Evolutionary conservation across 805 yeast species (phyloP), one percentile per base, ranked within the genome.

Genomic region (Ogataea salicorniae): DNA sequence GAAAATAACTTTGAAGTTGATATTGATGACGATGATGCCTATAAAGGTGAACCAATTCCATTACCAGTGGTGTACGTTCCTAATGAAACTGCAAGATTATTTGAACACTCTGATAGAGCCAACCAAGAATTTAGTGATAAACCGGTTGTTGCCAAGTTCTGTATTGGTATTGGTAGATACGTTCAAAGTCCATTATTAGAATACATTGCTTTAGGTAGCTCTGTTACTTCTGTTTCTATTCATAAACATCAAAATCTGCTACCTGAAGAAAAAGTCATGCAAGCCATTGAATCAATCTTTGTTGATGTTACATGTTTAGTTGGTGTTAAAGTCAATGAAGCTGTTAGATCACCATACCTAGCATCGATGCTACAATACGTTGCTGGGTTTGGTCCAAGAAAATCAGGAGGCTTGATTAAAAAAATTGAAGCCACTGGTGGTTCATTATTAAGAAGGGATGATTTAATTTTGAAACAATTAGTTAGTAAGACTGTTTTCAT

Each of bases 301-400:
- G 97, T 94, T 41, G 99, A 94, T 67, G 81, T 85, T 50, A 87
- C 87, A 14, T 90, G 92, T 64, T 72, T 88, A 72, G 95, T 87
- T 45, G 99, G 99, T 60, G 87, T 92, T 26, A 97, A 92, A 56
- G 83, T 94, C 59, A 92, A 94, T 59, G 91, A 84, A 52, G 96
- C 97, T 7, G 83, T 89, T 6, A 73, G 89, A 49, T 87, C 86
- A 47, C 72, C 81, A 1, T 87, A 88, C 59, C 68, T 80, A 50
- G 87, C 96, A 3, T 77, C 79, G 34, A 67, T 81, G 45, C 71
- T 94, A 51, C 94, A 82, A 31, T 94, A 78, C 61, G 79, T 94
- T 43, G 80, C 95, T 8, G 99, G 99, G 22, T 74, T 94, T 50
- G 99, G 99, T 39, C 95, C 96, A 43, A 83, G 99, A 71, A 94